Percentiles rank a stretch among this genome's conserved stretches.
phyloP scores from a whole-genome alignment of 2,329 filamentous ascomycete species.

The Annulohypoxylon truncatum region DNA sequence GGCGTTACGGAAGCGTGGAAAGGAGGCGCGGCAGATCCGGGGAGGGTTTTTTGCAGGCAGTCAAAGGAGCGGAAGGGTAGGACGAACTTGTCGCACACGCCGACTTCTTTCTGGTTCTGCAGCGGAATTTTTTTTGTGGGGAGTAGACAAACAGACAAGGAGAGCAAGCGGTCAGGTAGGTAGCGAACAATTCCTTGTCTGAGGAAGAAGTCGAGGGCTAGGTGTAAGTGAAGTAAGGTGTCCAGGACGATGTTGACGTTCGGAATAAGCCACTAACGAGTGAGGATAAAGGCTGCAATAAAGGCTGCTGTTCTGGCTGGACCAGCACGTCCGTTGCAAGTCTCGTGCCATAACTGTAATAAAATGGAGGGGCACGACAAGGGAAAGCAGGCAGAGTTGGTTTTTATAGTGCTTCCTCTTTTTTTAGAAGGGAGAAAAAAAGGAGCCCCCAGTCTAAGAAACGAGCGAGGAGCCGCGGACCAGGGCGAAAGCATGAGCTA shows the following conservation, averaged over 20 bases:
- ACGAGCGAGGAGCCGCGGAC: constrained; percentile 40
- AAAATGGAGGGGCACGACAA: constrained; percentile 38
- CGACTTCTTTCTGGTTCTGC: constrained; percentile 33
- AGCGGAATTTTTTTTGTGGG: constrained; percentile 34
- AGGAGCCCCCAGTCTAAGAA: constrained; percentile 35
- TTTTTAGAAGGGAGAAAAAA: constrained; percentile 34
- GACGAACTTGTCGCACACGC: constrained; percentile 36
- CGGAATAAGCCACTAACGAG: constrained; percentile 34
- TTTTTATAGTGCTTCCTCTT: constrained; percentile 41
- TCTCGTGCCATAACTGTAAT: constrained; percentile 43
- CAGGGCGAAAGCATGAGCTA: constrained; percentile 38
- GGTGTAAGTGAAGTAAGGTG: constrained; percentile 10
- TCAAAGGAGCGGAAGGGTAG: constrained; percentile 28
- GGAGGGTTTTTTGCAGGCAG: constrained; percentile 28
- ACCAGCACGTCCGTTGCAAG: constrained; percentile 41
- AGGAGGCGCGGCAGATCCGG: constrained; percentile 34
- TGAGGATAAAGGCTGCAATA: constrained; percentile 16
- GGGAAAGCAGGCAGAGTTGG: constrained; percentile 38
- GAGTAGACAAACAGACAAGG: constrained; percentile 19
- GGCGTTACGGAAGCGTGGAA: constrained; percentile 32
- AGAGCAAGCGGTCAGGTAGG: constrained; percentile 29
- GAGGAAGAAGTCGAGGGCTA: constrained; percentile 18
- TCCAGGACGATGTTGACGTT: constrained; percentile 30
- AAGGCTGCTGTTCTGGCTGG: constrained; percentile 37
- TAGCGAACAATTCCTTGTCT: constrained; percentile 20